phyloP scores from a whole-genome alignment of 2,329 filamentous ascomycete genomes.

The Fusarium sacchari region DNA sequence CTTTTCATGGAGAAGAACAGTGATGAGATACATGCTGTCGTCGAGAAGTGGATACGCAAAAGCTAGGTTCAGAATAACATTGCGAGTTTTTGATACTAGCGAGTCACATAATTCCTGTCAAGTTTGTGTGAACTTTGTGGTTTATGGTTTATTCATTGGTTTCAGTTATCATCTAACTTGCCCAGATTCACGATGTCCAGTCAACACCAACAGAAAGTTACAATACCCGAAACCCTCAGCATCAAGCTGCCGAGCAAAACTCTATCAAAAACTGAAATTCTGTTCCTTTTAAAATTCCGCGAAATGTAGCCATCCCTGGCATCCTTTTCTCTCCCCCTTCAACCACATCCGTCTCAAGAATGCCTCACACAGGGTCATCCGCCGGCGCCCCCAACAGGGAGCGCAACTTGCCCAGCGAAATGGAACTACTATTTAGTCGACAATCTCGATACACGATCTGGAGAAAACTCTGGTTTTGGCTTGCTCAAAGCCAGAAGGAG shows the following conservation, averaged over 20 bases:
- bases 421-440: background rate
- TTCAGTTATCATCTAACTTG: background rate
- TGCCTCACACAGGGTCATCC: accelerated
- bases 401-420: background rate
- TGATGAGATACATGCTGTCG: constrained; percentile 21
- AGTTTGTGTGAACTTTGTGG: accelerated
- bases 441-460: background rate
- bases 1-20: constrained; percentile 42
- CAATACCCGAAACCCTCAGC: background rate
- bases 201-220: background rate
- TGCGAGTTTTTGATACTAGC: accelerated
- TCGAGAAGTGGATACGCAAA: constrained; percentile 28
- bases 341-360: background rate
- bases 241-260: background rate
- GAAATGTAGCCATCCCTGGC: background rate
- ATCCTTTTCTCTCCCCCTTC: background rate
- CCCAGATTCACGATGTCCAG: background rate
- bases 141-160: background rate
- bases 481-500: background rate
- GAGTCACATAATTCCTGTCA: background rate
- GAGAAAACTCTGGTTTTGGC: background rate
- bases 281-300: no score
- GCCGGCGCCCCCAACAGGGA: background rate
- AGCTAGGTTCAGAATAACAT: background rate
- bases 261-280: background rate